These are phyloP conservation scores for Diaporthe sp. DNA, from an alignment of 2,329 filamentous ascomycete genomes.

Conservation along the genomic window DNA sequence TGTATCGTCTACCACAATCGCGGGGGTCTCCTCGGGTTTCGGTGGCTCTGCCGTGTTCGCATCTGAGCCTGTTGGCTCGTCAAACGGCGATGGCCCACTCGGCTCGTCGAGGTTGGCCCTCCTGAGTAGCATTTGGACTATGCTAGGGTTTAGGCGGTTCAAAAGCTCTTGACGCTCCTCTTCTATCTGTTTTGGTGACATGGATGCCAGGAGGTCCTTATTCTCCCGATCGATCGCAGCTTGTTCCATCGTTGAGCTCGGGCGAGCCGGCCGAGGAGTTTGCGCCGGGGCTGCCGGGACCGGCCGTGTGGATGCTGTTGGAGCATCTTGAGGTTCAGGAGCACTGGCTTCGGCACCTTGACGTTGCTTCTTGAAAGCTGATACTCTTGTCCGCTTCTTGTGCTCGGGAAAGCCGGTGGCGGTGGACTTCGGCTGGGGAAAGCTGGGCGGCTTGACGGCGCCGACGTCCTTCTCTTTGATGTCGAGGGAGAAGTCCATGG, in stretches of 20 bases:
- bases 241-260: constrained; percentile 71
- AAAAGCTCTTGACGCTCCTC: constrained; percentile 86
- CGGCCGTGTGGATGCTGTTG: constrained; percentile 44
- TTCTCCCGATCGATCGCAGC: constrained; percentile 88
- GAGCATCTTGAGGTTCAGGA: constrained; percentile 1
- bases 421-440: constrained; percentile 70
- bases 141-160: constrained; percentile 78
- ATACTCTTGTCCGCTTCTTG: constrained; percentile 80
- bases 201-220: constrained; percentile 76
- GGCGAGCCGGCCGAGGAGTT: constrained; percentile 34
- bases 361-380: constrained; percentile 84
- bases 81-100: constrained; percentile 60
- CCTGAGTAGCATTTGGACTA: constrained; percentile 83
- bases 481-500: constrained; percentile 72
- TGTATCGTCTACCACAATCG: constrained; percentile 55
- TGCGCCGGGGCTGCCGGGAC: constrained; percentile 42
- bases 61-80: constrained; percentile 45
- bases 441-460: constrained; percentile 72
- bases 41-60: constrained; percentile 24
- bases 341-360: constrained; percentile 46
- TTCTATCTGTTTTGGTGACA: constrained; percentile 87
- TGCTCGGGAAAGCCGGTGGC: constrained; percentile 88
- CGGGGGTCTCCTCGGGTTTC: constrained; percentile 45
- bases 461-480: constrained; percentile 81
- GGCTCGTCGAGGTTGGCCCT: constrained; percentile 81